Conservation (phyloP, 345 rosid species). For the Syzygium jambos region DNA sequence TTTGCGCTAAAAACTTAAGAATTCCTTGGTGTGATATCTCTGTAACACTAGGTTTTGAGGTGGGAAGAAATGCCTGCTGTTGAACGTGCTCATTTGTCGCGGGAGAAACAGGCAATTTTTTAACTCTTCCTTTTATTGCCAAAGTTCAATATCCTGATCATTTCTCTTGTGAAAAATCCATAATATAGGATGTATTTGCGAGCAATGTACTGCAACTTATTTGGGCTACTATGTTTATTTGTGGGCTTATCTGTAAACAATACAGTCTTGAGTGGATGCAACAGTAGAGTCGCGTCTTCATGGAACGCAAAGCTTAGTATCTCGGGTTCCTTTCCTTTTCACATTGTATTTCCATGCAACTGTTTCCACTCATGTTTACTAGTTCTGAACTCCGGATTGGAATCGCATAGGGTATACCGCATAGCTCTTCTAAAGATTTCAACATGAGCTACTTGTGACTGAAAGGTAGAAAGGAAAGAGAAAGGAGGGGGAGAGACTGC, state of each 20-base stretch:
- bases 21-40: neutral
- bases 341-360: neutral
- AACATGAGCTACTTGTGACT: neutral
- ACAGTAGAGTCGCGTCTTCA: neutral
- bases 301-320: neutral
- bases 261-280: neutral
- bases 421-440: neutral
- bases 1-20: no score
- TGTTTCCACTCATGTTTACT: neutral
- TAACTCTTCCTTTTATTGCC: neutral
- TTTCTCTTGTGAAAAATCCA: neutral
- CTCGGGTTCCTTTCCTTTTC: neutral
- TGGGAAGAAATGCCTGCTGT: constrained; percentile 97
- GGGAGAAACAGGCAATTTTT: constrained; percentile 76
- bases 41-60: constrained; percentile 42
- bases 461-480: neutral
- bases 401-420: neutral
- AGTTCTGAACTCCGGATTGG: neutral
- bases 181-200: neutral
- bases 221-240: neutral
- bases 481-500: neutral
- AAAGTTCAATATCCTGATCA: neutral
- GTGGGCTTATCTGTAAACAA: neutral
- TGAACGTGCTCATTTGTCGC: constrained; percentile 66
- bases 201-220: neutral